Evolutionary conservation across 2,329 filamentous ascomycete species (phyloP), one percentile per base, ranked within the genome.

Genomic region (Exophiala spinifera): DNA sequence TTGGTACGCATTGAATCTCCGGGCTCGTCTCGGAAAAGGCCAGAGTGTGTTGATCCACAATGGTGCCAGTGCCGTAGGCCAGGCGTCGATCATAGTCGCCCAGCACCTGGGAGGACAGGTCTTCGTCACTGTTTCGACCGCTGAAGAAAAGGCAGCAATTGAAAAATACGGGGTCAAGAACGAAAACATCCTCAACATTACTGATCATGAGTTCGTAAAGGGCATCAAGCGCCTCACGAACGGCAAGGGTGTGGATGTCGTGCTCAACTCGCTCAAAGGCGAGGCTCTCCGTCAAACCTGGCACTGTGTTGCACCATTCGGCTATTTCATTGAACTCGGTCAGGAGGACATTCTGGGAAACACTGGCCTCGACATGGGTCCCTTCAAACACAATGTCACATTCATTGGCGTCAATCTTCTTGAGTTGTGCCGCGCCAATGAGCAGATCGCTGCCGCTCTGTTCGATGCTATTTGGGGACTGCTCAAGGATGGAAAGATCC

Each of bases 161-260:
- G 23, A 36, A 10, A 51, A 51, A 6, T 31, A 51, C 17, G 14
- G 43, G 14, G 21, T 49, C 31, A 25, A 17, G 17, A 19, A 20
- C 33, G 46, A 49, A 14, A 20, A 23, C 21, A 36, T 46, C 20
- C 25, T 37, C 31, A 36, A 15, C 21, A 25, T 28, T n/a, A 46
- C 17, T 15, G 40, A 36, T 45, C 10, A 36, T 3, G 42, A 48
- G 2, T 73, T 73, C 46, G 40, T 43, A 1, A 15, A 48, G 0
- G 61, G 56, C 3, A 39, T 71, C 8, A 55, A 64, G 51, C 8
- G 40, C 1, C 51, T 46, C 1, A 72, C 70, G 0, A 51, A 61
- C 10, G 65, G 65, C 3, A 36, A 51, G 2, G 71, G 71, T 3
- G 68, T 72, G 17, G 70, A 73, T 55, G 39, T 70, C 1, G 62